phyloP scores from a whole-genome alignment of 1,284 basidiomycete species.

The Ustilago bromivora region DNA sequence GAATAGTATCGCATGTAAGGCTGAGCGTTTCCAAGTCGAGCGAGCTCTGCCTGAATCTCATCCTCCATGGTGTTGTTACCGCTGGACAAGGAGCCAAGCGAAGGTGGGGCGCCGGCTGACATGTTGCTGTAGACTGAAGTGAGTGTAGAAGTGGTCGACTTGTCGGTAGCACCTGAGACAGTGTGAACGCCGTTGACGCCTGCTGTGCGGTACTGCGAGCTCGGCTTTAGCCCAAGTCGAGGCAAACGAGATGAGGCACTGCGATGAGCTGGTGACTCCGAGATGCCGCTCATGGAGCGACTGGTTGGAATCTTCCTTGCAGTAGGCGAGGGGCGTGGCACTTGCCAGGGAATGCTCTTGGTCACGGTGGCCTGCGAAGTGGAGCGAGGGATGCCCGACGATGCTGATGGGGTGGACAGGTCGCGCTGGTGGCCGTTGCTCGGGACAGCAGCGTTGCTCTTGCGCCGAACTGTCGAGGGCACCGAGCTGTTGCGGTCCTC shows the following conservation, averaged over 20 bases:
- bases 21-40: constrained; percentile 37
- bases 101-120: constrained; percentile 29
- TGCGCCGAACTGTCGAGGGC: constrained; percentile 17
- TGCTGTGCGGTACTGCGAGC: constrained; percentile 27
- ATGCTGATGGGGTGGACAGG: constrained; percentile 13
- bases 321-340: constrained; percentile 17
- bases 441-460: background rate
- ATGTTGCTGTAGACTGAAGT: constrained; percentile 39
- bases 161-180: constrained; percentile 37
- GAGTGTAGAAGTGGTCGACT: constrained; percentile 38
- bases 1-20: constrained; percentile 47
- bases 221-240: constrained; percentile 42
- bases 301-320: constrained; percentile 33
- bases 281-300: constrained; percentile 30
- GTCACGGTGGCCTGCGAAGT: constrained; percentile 35
- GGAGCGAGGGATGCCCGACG: constrained; percentile 23
- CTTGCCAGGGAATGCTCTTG: constrained; percentile 14
- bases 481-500: constrained; percentile 16
- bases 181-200: constrained; percentile 16
- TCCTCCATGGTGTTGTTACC: constrained; percentile 51
- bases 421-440: constrained; percentile 24
- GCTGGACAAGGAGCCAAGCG: constrained; percentile 35
- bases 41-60: constrained; percentile 47
- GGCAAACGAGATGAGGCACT: constrained; percentile 44
- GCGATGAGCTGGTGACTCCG: constrained; percentile 24